Evolutionary conservation across 306 rosid species (phyloP).

Genomic region (Hippophae gyantsensis): DNA sequence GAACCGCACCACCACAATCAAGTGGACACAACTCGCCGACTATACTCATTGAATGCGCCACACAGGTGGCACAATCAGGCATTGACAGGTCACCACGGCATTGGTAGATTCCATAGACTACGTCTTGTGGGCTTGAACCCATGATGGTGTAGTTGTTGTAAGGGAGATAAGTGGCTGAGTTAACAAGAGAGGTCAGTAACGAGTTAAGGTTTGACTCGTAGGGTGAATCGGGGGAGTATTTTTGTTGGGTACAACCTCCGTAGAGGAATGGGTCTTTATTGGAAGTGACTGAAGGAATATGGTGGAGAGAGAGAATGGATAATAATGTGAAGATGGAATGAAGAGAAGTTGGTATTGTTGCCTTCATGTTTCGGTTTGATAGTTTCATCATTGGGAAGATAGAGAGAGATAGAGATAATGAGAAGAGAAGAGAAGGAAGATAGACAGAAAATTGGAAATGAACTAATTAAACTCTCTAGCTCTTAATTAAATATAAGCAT

Average conservation of each 20-base stretch:
- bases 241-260: slow-evolving; percentile 76
- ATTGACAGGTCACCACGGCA: slow-evolving; percentile 87
- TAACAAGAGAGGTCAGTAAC: slow-evolving; percentile 66
- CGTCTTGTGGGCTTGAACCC: slow-evolving; percentile 38
- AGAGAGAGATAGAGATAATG: slow-evolving; percentile 5
- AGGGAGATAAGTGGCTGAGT: slow-evolving; percentile 85
- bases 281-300: slow-evolving; percentile 18
- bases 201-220: slow-evolving; percentile 79
- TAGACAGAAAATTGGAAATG: no score
- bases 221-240: slow-evolving; percentile 42
- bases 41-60: slow-evolving; percentile 38
- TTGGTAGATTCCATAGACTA: slow-evolving; percentile 66
- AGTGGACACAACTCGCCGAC: slow-evolving; percentile 39
- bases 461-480: no score
- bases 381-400: not conserved
- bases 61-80: slow-evolving; percentile 77
- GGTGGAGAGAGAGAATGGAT: slow-evolving; percentile 3
- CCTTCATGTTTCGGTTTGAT: not conserved
- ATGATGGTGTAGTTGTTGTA: slow-evolving; percentile 72
- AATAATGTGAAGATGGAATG: slow-evolving; percentile 3
- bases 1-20: slow-evolving; percentile 61
- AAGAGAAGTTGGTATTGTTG: not conserved
- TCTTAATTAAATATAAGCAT: no score
- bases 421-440: not conserved
- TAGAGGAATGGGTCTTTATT: slow-evolving; percentile 49